A percentile compares a stretch with the other conserved stretches of the same genome.
Evolutionary conservation across 805 yeast species (phyloP).

Genomic region (Saccharomycopsis javanensis): DNA sequence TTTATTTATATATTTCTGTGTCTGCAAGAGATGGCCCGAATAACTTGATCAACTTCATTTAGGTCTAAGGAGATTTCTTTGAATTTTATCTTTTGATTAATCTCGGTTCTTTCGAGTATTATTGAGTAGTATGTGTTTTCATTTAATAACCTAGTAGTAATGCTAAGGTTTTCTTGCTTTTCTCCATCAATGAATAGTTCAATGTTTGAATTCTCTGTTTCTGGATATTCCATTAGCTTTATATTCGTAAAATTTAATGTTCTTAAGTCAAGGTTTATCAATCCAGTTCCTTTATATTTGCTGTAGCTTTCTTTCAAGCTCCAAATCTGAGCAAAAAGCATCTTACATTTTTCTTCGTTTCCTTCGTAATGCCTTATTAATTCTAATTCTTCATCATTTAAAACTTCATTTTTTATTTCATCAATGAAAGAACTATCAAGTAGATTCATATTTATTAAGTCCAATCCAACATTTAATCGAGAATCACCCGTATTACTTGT

Average conservation of each 20-base stretch:
- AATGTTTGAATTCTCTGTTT: background rate
- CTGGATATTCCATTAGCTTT: background rate
- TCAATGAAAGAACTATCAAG: background rate
- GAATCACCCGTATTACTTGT: background rate
- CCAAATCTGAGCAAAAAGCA: constrained; percentile 15
- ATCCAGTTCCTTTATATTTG: constrained; percentile 16
- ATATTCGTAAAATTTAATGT: constrained; percentile 4
- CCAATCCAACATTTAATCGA: constrained; percentile 10
- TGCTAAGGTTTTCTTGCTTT: background rate
- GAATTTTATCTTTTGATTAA: background rate
- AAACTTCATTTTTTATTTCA: constrained; percentile 2
- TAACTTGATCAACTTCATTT: background rate
- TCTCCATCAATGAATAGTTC: constrained; percentile 4
- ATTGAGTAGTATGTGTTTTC: constrained; percentile 9
- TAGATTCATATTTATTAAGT: constrained; percentile 13
- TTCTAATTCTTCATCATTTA: constrained; percentile 7
- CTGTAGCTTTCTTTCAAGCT: constrained; percentile 17
- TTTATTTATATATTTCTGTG: background rate
- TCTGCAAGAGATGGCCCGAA: background rate
- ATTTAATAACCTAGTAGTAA: constrained; percentile 3
- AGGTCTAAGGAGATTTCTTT: background rate
- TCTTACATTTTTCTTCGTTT: background rate
- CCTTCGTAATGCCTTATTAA: background rate
- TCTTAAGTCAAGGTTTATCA: constrained; percentile 7
- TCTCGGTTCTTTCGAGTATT: background rate